Evolutionary conservation across 306 rosid genomes (phyloP).

Genomic region (Mimosa pudica): DNA sequence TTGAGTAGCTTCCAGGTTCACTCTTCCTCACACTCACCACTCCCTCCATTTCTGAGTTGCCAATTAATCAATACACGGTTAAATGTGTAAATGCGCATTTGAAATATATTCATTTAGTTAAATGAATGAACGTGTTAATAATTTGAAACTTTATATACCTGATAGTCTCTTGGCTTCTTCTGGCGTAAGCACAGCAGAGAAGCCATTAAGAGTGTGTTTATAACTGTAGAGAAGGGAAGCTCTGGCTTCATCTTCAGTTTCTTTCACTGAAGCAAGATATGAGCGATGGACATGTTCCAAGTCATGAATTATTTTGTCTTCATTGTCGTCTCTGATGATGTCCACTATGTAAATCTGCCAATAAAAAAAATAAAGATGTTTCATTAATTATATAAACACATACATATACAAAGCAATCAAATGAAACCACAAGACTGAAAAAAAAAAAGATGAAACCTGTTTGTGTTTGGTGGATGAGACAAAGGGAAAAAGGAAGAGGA

Average conservation of each 20-base stretch:
- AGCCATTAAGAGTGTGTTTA: conserved; percentile 84
- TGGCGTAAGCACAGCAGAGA: conserved; percentile 79
- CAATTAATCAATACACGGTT: no score
- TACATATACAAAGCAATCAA: not conserved
- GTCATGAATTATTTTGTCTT: conserved; percentile 45
- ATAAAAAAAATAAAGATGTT: no score
- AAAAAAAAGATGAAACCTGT: conserved; percentile 31
- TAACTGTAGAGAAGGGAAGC: conserved; percentile 78
- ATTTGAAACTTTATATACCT: conserved; percentile 41
- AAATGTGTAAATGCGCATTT: no score
- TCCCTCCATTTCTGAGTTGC: conserved; percentile 55
- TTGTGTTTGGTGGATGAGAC: conserved; percentile 33
- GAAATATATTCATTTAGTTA: no score
- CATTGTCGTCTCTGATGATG: conserved; percentile 54
- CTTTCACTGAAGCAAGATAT: conserved; percentile 63
- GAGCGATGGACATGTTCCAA: conserved; percentile 65
- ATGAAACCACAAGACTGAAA: not conserved
- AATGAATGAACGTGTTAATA: not conserved
- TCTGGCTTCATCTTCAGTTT: conserved; percentile 60
- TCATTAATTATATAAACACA: no score
- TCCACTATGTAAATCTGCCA: conserved; percentile 67
- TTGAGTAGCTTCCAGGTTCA: conserved; percentile 39
- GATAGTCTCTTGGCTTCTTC: conserved; percentile 67
- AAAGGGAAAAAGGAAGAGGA: conserved; percentile 34
- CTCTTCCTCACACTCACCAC: conserved; percentile 47